These are phyloP conservation scores for Fusarium xyrophilum DNA, from an alignment of 2,329 filamentous ascomycete genomes.

Conservation along the genomic window DNA sequence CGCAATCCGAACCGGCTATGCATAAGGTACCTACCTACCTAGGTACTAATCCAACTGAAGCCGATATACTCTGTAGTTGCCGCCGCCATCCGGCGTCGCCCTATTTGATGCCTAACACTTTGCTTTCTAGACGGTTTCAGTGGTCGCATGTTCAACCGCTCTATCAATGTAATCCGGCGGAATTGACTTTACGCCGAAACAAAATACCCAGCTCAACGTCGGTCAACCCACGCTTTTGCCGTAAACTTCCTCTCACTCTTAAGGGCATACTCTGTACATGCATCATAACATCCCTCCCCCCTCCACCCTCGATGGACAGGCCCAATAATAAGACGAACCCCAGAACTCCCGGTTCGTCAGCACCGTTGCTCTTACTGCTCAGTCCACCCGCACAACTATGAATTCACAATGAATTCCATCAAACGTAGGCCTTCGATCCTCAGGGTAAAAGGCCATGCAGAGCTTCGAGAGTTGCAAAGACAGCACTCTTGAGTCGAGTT, in stretches of 20 bases:
- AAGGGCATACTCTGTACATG: neutral
- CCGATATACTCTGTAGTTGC: too few species aligned
- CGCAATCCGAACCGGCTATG: conserved; percentile 9
- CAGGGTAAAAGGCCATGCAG: neutral
- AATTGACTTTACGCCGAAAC: neutral
- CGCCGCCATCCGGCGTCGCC: neutral
- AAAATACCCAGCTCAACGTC: neutral
- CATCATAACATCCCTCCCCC: neutral
- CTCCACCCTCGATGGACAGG: neutral
- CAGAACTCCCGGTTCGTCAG: too few species aligned
- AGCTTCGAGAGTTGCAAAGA: neutral
- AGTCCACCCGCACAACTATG: neutral
- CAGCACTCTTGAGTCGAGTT: neutral
- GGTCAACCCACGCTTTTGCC: conserved; percentile 1
- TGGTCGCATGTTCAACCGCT: neutral
- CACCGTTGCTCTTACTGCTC: neutral
- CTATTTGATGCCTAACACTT: neutral
- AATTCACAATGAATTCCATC: neutral
- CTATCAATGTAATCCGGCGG: neutral
- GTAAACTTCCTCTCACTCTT: neutral
- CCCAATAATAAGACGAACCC: neutral
- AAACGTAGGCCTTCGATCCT: neutral
- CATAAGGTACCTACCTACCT: neutral
- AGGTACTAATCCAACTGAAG: neutral
- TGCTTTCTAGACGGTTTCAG: neutral